phyloP scores from a whole-genome alignment of 306 rosid species.

The Senna tora region DNA sequence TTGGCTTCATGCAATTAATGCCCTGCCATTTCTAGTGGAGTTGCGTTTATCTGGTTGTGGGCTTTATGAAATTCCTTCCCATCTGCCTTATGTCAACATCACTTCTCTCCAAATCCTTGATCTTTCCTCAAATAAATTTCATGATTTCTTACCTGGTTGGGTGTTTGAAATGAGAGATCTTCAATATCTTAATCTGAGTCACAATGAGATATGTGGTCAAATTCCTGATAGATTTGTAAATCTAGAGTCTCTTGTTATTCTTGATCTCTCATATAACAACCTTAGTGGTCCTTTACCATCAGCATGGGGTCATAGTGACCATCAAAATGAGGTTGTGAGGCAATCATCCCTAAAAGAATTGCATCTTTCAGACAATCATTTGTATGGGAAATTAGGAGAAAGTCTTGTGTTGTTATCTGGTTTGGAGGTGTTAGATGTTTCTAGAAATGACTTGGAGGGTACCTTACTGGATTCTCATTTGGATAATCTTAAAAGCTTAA shows the following conservation, averaged over 20 bases:
- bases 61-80: constrained; percentile 6
- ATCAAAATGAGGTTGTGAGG: neutral
- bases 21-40: constrained; percentile 1
- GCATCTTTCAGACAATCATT: constrained; percentile 25
- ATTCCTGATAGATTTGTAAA: constrained; percentile 20
- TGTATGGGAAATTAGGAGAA: neutral
- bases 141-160: constrained; percentile 1
- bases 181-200: constrained; percentile 21
- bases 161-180: constrained; percentile 28
- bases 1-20: constrained; percentile 28
- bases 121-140: neutral
- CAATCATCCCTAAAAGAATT: constrained; percentile 5
- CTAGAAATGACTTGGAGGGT: neutral
- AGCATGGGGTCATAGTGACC: neutral
- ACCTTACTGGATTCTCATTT: constrained; percentile 22
- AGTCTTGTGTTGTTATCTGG: neutral
- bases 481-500: neutral
- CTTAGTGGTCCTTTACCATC: constrained; percentile 10
- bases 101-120: constrained; percentile 26
- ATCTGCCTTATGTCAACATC: neutral
- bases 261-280: too few relatives aligned
- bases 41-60: constrained; percentile 26
- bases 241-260: neutral
- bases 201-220: neutral
- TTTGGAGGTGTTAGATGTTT: constrained; percentile 28